phyloP scores from a whole-genome alignment of 345 rosid genomes.

The Arabidopsis suecica region DNA sequence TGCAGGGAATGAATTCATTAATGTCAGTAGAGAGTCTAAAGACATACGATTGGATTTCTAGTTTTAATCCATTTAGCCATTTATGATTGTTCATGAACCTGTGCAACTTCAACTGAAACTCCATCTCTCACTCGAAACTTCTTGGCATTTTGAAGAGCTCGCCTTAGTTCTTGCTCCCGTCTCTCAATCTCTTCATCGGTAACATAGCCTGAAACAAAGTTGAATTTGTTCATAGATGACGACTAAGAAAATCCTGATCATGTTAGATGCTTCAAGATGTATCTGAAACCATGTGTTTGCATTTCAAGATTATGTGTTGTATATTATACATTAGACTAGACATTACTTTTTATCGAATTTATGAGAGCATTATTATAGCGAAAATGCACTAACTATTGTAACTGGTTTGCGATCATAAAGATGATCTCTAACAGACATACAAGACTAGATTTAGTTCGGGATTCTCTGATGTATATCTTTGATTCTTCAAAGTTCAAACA shows the following conservation, averaged over 20 bases:
- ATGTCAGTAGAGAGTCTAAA: slow-evolving; percentile 22
- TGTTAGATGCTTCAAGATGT: slow-evolving; percentile 4
- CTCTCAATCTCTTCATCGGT: slow-evolving; percentile 78
- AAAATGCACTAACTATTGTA: too few species aligned
- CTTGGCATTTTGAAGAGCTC: slow-evolving; percentile 59
- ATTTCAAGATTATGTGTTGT: slow-evolving; percentile 1
- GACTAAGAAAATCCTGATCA: background rate
- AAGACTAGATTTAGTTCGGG: background rate
- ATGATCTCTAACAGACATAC: background rate
- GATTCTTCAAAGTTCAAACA: slow-evolving; percentile 15
- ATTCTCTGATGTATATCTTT: too few species aligned
- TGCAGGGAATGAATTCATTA: slow-evolving; percentile 44
- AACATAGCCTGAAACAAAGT: slow-evolving; percentile 63
- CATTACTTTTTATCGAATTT: too few species aligned
- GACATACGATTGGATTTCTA: too few species aligned
- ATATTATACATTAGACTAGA: too few species aligned
- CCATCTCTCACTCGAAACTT: slow-evolving; percentile 65
- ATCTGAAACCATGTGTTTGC: background rate
- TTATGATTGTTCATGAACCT: slow-evolving; percentile 54
- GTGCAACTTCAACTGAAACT: slow-evolving; percentile 84
- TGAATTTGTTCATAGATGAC: slow-evolving; percentile 10
- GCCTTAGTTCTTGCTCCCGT: slow-evolving; percentile 60
- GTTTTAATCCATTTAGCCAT: background rate
- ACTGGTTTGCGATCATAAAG: background rate
- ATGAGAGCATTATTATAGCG: too few species aligned